Conservation (phyloP, 2,329 filamentous ascomycete genomes). For the Periglandula ipomoeae region DNA sequence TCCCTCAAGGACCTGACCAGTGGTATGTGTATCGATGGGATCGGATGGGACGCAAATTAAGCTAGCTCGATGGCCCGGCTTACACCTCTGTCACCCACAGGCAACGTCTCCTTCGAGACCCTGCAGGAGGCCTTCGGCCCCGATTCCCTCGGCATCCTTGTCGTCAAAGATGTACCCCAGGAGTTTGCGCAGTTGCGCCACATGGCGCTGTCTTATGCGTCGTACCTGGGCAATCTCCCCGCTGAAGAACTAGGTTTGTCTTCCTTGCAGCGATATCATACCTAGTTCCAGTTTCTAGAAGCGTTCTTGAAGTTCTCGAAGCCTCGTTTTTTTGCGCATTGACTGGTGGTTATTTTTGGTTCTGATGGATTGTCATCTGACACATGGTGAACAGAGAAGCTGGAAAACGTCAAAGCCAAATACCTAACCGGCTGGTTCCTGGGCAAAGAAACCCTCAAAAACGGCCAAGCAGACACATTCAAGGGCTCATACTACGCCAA, state of each 20-base stretch:
- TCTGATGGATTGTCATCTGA: too few species aligned
- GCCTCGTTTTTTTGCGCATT: too few species aligned
- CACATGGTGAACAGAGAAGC: too few species aligned
- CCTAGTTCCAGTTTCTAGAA: too few species aligned
- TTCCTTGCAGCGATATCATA: background rate
- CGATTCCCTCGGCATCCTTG: conserved; percentile 79
- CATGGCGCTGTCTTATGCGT: conserved; percentile 73
- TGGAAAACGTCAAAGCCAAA: conserved; percentile 52
- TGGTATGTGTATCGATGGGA: conserved; percentile 30
- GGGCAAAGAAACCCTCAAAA: conserved; percentile 72
- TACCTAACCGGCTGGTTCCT: conserved; percentile 69
- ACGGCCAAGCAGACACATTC: conserved; percentile 67
- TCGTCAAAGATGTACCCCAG: conserved; percentile 77
- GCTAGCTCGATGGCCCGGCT: conserved; percentile 8
- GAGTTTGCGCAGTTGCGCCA: conserved; percentile 64
- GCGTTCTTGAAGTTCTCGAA: too few species aligned
- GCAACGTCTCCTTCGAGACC: conserved; percentile 56
- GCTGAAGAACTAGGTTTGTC: conserved; percentile 56
- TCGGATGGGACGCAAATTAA: background rate
- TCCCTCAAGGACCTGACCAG: conserved; percentile 51
- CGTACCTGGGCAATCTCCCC: conserved; percentile 77
- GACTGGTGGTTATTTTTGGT: too few species aligned
- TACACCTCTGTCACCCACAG: conserved; percentile 28
- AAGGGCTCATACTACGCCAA: conserved; percentile 84
- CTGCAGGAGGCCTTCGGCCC: conserved; percentile 81